A percentile compares a stretch with the other conserved stretches of the same genome.
phyloP scores from a whole-genome alignment of 176 grass and related monocot species.

The Poa pratensis region DNA sequence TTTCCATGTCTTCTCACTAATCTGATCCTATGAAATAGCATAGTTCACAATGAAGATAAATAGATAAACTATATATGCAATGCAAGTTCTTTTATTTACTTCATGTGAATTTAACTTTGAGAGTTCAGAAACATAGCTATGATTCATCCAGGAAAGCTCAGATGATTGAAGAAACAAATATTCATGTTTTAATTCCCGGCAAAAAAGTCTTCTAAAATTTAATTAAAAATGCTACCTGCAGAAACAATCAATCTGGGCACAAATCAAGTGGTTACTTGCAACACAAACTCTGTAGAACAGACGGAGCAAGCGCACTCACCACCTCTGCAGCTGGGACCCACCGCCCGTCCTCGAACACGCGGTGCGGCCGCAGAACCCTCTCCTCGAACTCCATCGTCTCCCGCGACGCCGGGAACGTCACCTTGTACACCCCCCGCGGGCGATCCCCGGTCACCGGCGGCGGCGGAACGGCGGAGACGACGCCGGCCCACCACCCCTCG shows the following conservation, averaged over 20 bases:
- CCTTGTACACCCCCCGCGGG: conserved; percentile 32
- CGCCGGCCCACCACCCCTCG: conserved; percentile 25
- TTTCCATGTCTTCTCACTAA: neutral
- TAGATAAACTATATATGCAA: neutral
- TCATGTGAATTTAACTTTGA: neutral
- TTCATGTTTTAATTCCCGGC: neutral
- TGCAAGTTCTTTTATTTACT: neutral
- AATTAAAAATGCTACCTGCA: neutral
- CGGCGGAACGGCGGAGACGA: conserved; percentile 13
- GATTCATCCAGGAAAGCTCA: neutral
- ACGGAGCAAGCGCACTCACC: neutral
- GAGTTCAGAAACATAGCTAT: neutral
- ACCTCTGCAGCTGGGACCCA: conserved; percentile 55
- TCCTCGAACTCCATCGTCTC: conserved; percentile 60
- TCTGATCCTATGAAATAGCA: neutral
- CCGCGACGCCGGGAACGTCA: conserved; percentile 66
- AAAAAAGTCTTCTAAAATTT: neutral
- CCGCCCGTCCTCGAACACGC: conserved; percentile 26
- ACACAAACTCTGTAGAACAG: neutral
- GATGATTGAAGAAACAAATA: neutral
- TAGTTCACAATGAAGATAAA: too few relatives aligned
- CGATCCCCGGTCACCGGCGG: neutral
- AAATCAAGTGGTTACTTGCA: neutral
- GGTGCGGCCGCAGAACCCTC: conserved; percentile 49
- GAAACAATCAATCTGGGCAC: neutral